A percentile compares a stretch with the other conserved stretches of the same genome.
Evolutionary conservation across 2,329 filamentous ascomycete genomes (phyloP).

Genomic region (Colletotrichum eleusines): DNA sequence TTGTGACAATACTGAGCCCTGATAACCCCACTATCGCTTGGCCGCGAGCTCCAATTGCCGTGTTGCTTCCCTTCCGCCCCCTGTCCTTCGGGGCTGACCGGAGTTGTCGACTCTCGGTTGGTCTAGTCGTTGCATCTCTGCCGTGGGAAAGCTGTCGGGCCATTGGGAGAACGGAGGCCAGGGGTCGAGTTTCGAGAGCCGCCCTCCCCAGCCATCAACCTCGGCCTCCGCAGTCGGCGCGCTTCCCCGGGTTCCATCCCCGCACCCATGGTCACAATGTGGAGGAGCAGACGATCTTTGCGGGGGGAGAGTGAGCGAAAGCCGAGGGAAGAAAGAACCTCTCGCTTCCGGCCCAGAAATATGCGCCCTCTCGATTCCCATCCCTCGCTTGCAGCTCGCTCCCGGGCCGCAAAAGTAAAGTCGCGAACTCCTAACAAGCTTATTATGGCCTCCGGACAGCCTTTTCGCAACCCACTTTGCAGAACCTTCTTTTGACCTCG

Average conservation of each 20-base stretch:
- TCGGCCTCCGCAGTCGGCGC: not conserved
- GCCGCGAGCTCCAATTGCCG: slow-evolving; percentile 12
- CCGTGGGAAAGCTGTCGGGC: slow-evolving; percentile 11
- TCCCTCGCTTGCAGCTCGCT: not conserved
- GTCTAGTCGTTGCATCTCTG: slow-evolving; percentile 30
- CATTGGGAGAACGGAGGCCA: slow-evolving; percentile 29
- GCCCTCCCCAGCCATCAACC: slow-evolving; percentile 2
- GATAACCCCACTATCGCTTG: slow-evolving; percentile 24
- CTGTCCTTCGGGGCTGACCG: slow-evolving; percentile 23
- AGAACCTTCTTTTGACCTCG: slow-evolving; percentile 6
- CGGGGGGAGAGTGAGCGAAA: slow-evolving; percentile 37
- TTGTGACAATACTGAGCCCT: slow-evolving; percentile 9
- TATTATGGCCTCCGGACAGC: not conserved
- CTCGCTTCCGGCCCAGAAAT: slow-evolving; percentile 1
- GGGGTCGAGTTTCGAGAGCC: not conserved
- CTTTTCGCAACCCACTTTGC: not conserved
- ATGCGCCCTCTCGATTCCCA: not conserved
- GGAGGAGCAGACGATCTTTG: slow-evolving; percentile 19
- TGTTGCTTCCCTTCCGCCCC: not conserved
- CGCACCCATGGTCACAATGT: slow-evolving; percentile 26
- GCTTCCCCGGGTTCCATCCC: slow-evolving; percentile 38
- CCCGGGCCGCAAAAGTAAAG: not conserved
- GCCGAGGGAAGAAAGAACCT: slow-evolving; percentile 26
- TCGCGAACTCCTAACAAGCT: not conserved
- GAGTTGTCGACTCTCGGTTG: not conserved